Evolutionary conservation across 352 stramenopile species (phyloP), one percentile per base, ranked within the genome.

Genomic region (Globisporangium acanthophoron): DNA sequence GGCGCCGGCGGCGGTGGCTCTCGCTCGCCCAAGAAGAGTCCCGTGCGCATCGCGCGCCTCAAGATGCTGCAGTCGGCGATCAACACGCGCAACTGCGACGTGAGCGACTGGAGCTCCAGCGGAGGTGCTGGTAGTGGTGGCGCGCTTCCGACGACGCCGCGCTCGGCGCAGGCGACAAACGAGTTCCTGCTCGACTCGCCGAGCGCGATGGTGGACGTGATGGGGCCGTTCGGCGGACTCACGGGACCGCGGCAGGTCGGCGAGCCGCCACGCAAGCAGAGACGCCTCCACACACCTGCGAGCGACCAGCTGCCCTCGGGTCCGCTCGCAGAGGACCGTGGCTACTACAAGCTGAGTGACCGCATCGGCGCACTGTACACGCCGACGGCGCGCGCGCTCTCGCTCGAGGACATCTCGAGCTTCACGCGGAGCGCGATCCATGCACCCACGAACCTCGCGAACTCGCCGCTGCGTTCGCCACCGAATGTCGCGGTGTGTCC

Each of bases 1-100:
- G n/a, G 31, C 8, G 31, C 24, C 24, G 24, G 48, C 12, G 46
- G 18, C 12, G 33, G 46, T 20, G 31, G 16, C 20, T 29, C 44
- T 18, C 62, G 66, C 3, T 87, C 83, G 44, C 74, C 78, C 40
- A 88, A 87, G 62, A 86, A 78, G 52, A 90, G 75, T 41, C 82
- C 85, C 12, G 82, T 90, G 56, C 80, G 82, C 5, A 81, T 92
- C 29, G 80, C 78, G 13, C 62, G 85, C 9, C 73, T 94, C 21
- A 90, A 92, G 59, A 92, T 92, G 77, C 69, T 94, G 43, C 85
- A 92, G 62, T 81, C 73, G 12, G 80, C 85, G 9, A 90, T 94
- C 69, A 88, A 91, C 54, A 82, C 82, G 2, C 77, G 80, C 43
- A 90, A 89, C 50, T 90, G 80, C 56, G 75, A 90, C 33, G 51